Evolutionary conservation across 2,329 filamentous ascomycete species (phyloP).

Genomic region (Elsinoe arachidis): DNA sequence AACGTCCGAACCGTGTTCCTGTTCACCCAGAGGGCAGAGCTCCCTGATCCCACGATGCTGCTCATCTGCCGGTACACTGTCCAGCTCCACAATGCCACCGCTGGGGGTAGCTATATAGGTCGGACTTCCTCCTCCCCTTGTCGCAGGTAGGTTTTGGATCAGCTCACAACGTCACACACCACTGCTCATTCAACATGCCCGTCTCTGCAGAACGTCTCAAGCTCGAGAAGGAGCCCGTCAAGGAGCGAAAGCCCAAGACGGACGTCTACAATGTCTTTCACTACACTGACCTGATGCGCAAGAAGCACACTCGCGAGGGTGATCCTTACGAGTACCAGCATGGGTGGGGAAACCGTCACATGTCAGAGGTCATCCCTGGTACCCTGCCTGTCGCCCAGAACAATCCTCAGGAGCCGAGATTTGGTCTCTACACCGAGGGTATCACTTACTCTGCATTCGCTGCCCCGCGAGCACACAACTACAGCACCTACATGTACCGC

Average conservation of each 20-base stretch:
- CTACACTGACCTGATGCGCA: conserved; percentile 31
- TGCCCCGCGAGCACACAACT: conserved; percentile 35
- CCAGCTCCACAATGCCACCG: conserved; percentile 9
- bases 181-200: conserved; percentile 7
- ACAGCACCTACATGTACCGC: conserved; percentile 39
- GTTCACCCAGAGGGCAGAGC: not conserved
- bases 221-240: conserved; percentile 12
- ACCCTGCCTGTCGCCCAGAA: conserved; percentile 36
- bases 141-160: not conserved
- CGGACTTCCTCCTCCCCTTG: not conserved
- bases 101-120: conserved; percentile 1
- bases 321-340: conserved; percentile 32
- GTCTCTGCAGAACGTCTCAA: conserved; percentile 9
- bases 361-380: conserved; percentile 36
- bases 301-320: conserved; percentile 31
- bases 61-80: conserved; percentile 1
- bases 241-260: conserved; percentile 26
- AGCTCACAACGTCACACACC: not conserved
- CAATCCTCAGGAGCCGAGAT: conserved; percentile 35
- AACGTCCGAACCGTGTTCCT: conserved; percentile 6
- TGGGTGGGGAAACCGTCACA: conserved; percentile 32
- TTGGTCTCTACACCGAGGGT: conserved; percentile 39
- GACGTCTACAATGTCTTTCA: conserved; percentile 32
- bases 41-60: not conserved
- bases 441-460: conserved; percentile 39